Evolutionary conservation across 129 eudicot species (phyloP).

Genomic region (Deinandra increscens): DNA sequence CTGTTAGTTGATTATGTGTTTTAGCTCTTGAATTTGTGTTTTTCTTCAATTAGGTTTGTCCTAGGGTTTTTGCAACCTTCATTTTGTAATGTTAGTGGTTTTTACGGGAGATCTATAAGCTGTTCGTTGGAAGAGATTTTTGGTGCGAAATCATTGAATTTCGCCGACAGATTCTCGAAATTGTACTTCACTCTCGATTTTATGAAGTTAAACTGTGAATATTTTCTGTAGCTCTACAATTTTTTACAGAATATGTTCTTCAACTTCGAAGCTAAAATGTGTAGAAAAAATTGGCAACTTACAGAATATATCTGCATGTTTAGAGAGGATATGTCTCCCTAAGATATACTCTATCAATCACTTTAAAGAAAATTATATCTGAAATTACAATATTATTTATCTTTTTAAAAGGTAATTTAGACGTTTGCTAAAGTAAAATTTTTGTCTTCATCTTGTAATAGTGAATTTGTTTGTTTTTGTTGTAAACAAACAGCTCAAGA

Average conservation of each 20-base stretch:
- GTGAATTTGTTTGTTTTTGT: too few relatives aligned
- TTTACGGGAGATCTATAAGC: constrained; percentile 41
- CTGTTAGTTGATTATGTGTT: constrained; percentile 4
- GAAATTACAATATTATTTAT: neutral
- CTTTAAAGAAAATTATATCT: too few relatives aligned
- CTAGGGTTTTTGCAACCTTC: neutral
- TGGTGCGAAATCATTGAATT: constrained; percentile 17
- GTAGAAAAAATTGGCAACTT: neutral
- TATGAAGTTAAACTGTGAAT: constrained; percentile 4
- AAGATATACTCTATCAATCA: too few relatives aligned
- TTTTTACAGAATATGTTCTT: neutral
- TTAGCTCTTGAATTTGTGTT: neutral
- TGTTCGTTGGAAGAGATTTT: constrained; percentile 13
- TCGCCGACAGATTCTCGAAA: neutral
- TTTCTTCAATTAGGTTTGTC: neutral
- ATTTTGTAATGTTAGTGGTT: neutral
- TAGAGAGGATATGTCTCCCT: neutral
- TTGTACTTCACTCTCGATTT: neutral
- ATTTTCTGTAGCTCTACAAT: neutral
- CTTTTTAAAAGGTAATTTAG: neutral
- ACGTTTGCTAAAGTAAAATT: too few relatives aligned
- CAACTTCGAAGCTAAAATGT: neutral
- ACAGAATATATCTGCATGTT: neutral
- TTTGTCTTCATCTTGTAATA: too few relatives aligned
- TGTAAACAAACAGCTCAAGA: too few relatives aligned